phyloP scores from a whole-genome alignment of 345 rosid genomes.

The Lumnitzera littorea region DNA sequence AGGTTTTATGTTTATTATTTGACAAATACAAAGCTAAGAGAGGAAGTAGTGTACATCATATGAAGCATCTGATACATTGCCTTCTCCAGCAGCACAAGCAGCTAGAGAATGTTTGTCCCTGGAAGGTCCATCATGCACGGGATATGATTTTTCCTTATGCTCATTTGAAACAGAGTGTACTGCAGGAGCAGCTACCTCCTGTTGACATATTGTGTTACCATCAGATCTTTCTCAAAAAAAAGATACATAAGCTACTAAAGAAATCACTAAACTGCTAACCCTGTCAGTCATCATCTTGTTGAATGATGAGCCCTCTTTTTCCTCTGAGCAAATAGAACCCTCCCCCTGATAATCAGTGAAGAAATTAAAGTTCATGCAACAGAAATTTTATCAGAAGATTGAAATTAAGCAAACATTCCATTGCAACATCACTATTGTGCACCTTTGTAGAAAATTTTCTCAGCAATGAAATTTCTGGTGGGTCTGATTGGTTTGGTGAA shows the following conservation, averaged over 20 bases:
- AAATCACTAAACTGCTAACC: background rate
- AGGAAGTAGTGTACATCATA: slow-evolving; percentile 15
- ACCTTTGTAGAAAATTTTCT: background rate
- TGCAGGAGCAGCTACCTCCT: background rate
- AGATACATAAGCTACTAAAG: background rate
- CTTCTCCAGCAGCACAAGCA: background rate
- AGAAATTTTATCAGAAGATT: no score
- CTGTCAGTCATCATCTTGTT: no score
- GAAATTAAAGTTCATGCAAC: no score
- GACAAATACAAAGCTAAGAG: background rate
- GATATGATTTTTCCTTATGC: slow-evolving; percentile 1
- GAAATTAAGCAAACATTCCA: background rate
- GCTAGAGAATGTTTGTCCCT: background rate
- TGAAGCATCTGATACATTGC: slow-evolving; percentile 1
- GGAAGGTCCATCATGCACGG: background rate
- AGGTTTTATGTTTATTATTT: background rate
- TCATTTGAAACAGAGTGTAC: background rate
- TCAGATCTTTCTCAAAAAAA: background rate
- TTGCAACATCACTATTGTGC: background rate
- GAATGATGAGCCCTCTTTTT: slow-evolving; percentile 1
- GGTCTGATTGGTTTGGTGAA: background rate
- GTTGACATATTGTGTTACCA: background rate
- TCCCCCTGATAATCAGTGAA: background rate
- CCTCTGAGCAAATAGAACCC: slow-evolving; percentile 1
- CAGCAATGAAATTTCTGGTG: background rate